Evolutionary conservation across 371 early-diverging fungal genomes (phyloP), one percentile per base, ranked within the genome.

Genomic region (Mucor lusitanicus): DNA sequence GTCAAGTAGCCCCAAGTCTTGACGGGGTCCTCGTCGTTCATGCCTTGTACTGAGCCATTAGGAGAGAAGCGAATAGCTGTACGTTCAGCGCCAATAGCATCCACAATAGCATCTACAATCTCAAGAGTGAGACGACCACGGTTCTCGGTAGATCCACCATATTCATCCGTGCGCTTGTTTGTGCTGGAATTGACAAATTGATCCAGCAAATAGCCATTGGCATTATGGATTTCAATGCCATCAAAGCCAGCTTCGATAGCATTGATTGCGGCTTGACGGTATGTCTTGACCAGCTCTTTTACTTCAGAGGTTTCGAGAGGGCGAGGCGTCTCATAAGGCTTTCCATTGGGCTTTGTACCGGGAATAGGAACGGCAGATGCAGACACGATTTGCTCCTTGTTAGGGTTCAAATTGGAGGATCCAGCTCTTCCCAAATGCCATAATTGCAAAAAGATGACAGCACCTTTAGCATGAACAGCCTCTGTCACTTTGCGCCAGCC

Each of bases 131-230:
- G 79, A 3, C 92, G 83, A 17, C 79, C 78, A 28, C 94, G 85
- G 76, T 93, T 93, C 64, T 92, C 90, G 40, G 89, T 84, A 0
- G 87, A 82, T 5, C 93, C 93, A 61, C 90, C 92, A 69, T 94
- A 96, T 39, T 82, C 68, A 42, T 73, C 70, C 6, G 70, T 72
- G 48, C 70, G 63, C 37, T 87, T 70, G 78, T 96, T 96, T 42
- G 87, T 80, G 11, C 56, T 63, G 15, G 72, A 68, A 42, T 79
- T 76, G 39, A 79, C 60, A 56, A 92, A 91, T 61, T 88, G 86
- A 64, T 86, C 80, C 48, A 89, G 37, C 35, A 92, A 78, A 70
- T 90, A 92, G 11, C 91, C 90, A 56, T 91, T 86, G 0, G 90
- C 91, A 58, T 72, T 85, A 69, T 94, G 94, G 25, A 94, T 77